These are phyloP conservation scores for Alternaria ethzedia DNA, from an alignment of 2,329 filamentous ascomycete species.

Conservation along the genomic window DNA sequence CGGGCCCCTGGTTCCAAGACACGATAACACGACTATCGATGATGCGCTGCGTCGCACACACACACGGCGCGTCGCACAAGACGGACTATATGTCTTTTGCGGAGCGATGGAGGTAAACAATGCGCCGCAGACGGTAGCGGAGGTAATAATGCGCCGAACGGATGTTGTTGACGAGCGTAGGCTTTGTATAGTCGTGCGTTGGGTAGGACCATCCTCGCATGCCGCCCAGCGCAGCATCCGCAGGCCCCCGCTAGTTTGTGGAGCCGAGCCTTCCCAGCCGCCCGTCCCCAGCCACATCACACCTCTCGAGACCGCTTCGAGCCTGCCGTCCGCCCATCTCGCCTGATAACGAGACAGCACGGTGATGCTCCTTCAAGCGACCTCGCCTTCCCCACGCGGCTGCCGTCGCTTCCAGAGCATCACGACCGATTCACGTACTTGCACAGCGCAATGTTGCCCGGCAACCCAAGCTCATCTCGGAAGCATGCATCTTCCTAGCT, in stretches of 20 bases:
- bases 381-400: neutral
- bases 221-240: neutral
- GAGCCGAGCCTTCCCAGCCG: conserved; percentile 9
- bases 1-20: conserved; percentile 1
- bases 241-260: conserved; percentile 8
- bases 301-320: neutral
- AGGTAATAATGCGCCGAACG: neutral
- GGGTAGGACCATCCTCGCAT: neutral
- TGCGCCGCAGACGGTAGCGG: neutral
- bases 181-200: neutral
- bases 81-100: neutral
- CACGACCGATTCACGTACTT: neutral
- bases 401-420: neutral
- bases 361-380: neutral
- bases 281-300: conserved; percentile 11
- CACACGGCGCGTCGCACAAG: conserved; percentile 1
- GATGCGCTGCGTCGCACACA: conserved; percentile 6
- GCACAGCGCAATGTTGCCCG: conserved; percentile 8
- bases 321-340: neutral
- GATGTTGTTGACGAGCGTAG: neutral
- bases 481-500: neutral
- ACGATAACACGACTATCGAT: conserved; percentile 4
- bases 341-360: neutral
- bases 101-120: conserved; percentile 1
- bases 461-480: conserved; percentile 6